Evolutionary conservation across 1,284 basidiomycete genomes (phyloP), one percentile per base, ranked within the genome.

Genomic region (Leccinum solheimii): DNA sequence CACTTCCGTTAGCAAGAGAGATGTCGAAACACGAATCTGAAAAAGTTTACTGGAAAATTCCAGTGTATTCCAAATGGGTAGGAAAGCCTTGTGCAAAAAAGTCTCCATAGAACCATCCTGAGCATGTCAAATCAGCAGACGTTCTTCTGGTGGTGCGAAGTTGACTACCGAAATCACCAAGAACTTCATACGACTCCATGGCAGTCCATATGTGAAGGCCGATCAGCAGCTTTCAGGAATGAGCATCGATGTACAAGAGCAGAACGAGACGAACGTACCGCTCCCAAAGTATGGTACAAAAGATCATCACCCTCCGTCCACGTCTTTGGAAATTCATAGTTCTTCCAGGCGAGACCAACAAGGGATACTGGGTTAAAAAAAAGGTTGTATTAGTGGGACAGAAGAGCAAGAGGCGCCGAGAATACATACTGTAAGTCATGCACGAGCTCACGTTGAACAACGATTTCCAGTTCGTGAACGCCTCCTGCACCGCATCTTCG

Each of bases 61-160:
- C 97, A 56, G 94, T 97, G 75, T 98, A 98, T 64, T 96, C 94
- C 8, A 98, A 81, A 66, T 94, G 88, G 1, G 92, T 80, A 2
- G 97, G 95, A 74, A 94, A 97, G 68, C 95, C 92, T 68, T 94
- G 88, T 74, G 98, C 90, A 83, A 98, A 99, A 78, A 99, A 99
- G 77, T 99, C 97, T 23, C 94, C 94, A 69, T 96, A 98, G 78
- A 97, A 95, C 95, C 95, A 98, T 19, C 95, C 92, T 93, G 58
- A 9, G 45, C 5, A 23, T 21, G 34, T 19, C 16, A 19, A 55
- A n/a, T 72, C 34, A 61, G 62, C 21, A 64, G 38, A 10, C 21
- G 11, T 32, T 56, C 48, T 45, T 21, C 55, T 34, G 30, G 52
- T 43, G 43, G 60, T 32, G 43, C 48, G 4, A 9, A 34, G 27